Evolutionary conservation across 2,329 filamentous ascomycete genomes (phyloP).

Genomic region (Myotisia sp.): DNA sequence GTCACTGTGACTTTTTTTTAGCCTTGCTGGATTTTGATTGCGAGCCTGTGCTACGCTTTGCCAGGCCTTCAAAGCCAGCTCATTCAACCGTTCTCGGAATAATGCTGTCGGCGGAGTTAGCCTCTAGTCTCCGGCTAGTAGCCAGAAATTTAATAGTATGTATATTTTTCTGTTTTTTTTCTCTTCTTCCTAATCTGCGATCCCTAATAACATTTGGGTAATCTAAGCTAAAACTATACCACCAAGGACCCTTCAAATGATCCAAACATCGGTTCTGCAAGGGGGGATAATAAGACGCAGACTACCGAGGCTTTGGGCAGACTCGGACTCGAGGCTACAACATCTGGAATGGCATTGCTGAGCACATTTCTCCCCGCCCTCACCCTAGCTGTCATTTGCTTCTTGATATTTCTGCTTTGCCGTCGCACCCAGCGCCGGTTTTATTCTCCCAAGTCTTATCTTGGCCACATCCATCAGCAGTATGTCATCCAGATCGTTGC

Average conservation of each 20-base stretch:
- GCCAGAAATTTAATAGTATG: slow-evolving; percentile 4
- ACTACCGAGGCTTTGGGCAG: slow-evolving; percentile 19
- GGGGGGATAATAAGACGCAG: slow-evolving; percentile 25
- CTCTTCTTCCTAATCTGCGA: background rate
- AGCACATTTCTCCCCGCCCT: slow-evolving; percentile 37
- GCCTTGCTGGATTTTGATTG: no score
- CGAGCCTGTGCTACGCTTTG: no score
- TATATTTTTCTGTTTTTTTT: background rate
- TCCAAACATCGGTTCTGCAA: slow-evolving; percentile 29
- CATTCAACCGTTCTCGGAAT: no score
- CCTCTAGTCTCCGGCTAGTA: background rate
- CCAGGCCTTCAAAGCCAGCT: no score
- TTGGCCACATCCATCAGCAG: slow-evolving; percentile 30
- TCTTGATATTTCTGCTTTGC: slow-evolving; percentile 34
- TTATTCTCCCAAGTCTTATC: slow-evolving; percentile 31
- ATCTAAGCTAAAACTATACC: background rate
- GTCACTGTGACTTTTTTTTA: no score
- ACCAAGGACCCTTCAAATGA: slow-evolving; percentile 26
- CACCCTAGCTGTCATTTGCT: slow-evolving; percentile 30
- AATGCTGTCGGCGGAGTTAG: background rate
- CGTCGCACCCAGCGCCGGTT: slow-evolving; percentile 33
- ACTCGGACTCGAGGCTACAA: slow-evolving; percentile 26
- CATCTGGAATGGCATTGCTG: slow-evolving; percentile 37
- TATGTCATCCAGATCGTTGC: slow-evolving; percentile 14
- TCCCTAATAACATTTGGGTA: slow-evolving; percentile 5